These are phyloP conservation scores for Actinomucor elegans DNA, from an alignment of 371 early-diverging fungal genomes.

Conservation along the genomic window DNA sequence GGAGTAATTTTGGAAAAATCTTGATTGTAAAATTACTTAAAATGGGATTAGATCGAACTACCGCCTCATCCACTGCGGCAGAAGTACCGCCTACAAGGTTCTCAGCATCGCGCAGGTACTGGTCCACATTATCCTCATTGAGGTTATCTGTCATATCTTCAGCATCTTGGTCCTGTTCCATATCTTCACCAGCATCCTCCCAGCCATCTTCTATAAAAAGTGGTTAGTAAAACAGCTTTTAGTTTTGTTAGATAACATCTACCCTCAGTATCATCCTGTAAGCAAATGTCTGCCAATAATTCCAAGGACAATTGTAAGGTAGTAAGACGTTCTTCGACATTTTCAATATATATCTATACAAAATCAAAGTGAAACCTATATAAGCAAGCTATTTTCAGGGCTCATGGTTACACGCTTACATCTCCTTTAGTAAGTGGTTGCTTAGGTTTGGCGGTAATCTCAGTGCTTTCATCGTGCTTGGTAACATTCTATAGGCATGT, in stretches of 20 bases:
- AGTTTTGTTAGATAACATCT: not conserved
- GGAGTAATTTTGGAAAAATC: constrained; percentile 54
- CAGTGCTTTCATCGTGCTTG: constrained; percentile 36
- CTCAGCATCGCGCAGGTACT: constrained; percentile 31
- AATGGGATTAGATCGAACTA: constrained; percentile 40
- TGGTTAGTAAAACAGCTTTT: not conserved
- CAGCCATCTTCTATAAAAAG: constrained; percentile 44
- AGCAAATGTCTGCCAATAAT: constrained; percentile 78
- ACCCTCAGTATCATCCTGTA: constrained; percentile 58
- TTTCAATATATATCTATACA: constrained; percentile 37
- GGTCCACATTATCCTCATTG: constrained; percentile 50
- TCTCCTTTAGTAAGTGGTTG: constrained; percentile 54
- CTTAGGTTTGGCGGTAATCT: constrained; percentile 49
- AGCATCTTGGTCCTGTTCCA: constrained; percentile 45
- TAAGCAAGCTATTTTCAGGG: not conserved
- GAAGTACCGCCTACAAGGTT: constrained; percentile 21
- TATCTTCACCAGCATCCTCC: constrained; percentile 56
- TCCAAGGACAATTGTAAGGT: constrained; percentile 78
- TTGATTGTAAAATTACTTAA: constrained; percentile 45
- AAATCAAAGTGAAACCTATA: not conserved
- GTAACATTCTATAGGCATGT: constrained; percentile 30
- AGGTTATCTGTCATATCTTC: constrained; percentile 46
- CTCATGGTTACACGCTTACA: constrained; percentile 16
- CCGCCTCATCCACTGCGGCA: constrained; percentile 22
- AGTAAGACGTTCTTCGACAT: constrained; percentile 55